Evolutionary conservation across 768 basidiomycete genomes (phyloP), one percentile per base, ranked within the genome.

Genomic region (Cytidiella melzeri): DNA sequence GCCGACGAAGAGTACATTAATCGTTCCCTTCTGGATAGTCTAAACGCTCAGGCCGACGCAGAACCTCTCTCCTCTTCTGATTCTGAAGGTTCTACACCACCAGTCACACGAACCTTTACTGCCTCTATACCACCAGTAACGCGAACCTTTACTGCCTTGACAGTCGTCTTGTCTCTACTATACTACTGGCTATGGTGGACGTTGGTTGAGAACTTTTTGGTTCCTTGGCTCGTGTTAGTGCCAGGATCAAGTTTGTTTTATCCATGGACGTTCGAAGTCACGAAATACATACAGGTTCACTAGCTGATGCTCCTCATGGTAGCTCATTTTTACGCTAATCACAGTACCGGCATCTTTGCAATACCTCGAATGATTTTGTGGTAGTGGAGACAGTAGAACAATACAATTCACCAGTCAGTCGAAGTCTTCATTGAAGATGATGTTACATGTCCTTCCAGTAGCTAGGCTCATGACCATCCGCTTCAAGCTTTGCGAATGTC

Each of bases 331-430:
- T 52, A 82, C 92, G 2, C 68, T 91, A 49, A 66, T 93, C 44
- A 76, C 85, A 50, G 76, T 98, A 9, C 87, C 92, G 38, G 77
- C 92, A 13, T 83, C 87, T 34, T 73, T 92, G 44, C 83, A 87
- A 54, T 98, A 98, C 65, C 73, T 99, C 45, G 96, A 99, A 65
- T 77, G 94, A 25, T 71, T 99, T 48, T 99, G 96, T 95, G 95
- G 96, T n/a, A n/a, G n/a, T n/a, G n/a, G n/a, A n/a, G n/a, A n/a
- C n/a, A n/a, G n/a, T n/a, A n/a, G n/a, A n/a, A n/a, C n/a, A n/a
- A n/a, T n/a, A n/a, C n/a, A n/a, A n/a, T n/a, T n/a, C n/a, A n/a
- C n/a, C n/a, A n/a, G n/a, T n/a, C n/a, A n/a, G n/a, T n/a, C n/a
- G n/a, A n/a, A n/a, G n/a, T n/a, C n/a, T n/a, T n/a, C n/a, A n/a